Evolutionary conservation across 179 eudicot species (phyloP).

Genomic region (Drosera spatulata): DNA sequence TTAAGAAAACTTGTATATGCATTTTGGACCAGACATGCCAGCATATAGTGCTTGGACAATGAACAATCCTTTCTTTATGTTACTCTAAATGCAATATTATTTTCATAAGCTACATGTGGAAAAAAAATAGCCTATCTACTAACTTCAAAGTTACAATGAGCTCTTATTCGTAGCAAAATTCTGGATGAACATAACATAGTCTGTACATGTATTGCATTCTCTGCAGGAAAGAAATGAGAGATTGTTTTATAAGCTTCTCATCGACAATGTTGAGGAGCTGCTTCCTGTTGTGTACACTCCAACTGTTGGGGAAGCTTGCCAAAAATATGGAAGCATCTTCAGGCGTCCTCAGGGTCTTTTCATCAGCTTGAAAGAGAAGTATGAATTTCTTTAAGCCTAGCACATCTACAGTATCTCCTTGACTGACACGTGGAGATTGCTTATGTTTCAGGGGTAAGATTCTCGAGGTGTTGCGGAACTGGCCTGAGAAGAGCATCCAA

Average conservation of each 20-base stretch:
- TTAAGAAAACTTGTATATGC: too few species aligned
- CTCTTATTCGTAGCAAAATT: too few species aligned
- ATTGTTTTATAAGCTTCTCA: slow-evolving; percentile 90
- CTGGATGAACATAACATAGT: too few species aligned
- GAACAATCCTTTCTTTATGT: too few species aligned
- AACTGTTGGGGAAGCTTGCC: slow-evolving; percentile 98
- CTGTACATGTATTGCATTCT: not conserved
- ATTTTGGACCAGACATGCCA: too few species aligned
- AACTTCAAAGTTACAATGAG: too few species aligned
- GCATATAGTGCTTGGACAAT: too few species aligned
- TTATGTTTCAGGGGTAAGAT: slow-evolving; percentile 60
- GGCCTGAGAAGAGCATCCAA: slow-evolving; percentile 89
- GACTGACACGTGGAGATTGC: slow-evolving; percentile 1
- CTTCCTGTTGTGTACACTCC: slow-evolving; percentile 95
- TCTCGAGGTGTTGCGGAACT: slow-evolving; percentile 78
- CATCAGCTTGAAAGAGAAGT: slow-evolving; percentile 94
- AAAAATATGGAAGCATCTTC: slow-evolving; percentile 86
- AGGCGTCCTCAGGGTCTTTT: slow-evolving; percentile 87
- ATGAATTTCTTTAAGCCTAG: slow-evolving; percentile 11
- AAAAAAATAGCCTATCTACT: too few species aligned
- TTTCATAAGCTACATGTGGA: too few species aligned
- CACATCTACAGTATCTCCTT: not conserved
- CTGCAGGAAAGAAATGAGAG: slow-evolving; percentile 87
- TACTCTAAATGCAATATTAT: too few species aligned
- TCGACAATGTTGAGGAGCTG: slow-evolving; percentile 90